These are phyloP conservation scores for Gossypium aridum DNA, from an alignment of 441 rosid genomes.

Conservation along the genomic window DNA sequence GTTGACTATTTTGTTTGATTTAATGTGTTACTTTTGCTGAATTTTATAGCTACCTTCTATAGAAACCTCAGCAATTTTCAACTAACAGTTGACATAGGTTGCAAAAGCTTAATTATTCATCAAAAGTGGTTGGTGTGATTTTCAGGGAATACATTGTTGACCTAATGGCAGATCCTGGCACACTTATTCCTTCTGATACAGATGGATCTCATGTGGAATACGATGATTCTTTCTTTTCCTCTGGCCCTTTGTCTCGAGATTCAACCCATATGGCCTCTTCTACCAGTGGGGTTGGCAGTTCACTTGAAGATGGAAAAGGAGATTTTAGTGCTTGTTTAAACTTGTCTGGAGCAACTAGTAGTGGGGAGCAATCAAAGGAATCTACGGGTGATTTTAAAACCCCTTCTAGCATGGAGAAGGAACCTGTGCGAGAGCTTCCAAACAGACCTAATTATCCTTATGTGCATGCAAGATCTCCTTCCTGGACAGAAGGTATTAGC, in stretches of 20 bases:
- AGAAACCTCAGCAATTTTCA: neutral
- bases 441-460: slow-evolving; percentile 48
- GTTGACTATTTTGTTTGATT: neutral
- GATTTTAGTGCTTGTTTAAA: slow-evolving; percentile 23
- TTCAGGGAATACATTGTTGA: slow-evolving; percentile 98
- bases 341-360: slow-evolving; percentile 15
- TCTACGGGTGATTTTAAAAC: too few relatives aligned
- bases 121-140: too few relatives aligned
- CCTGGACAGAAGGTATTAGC: slow-evolving; percentile 98
- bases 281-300: slow-evolving; percentile 59
- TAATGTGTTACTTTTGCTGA: neutral
- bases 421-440: slow-evolving; percentile 33
- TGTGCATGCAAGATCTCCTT: slow-evolving; percentile 78
- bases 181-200: slow-evolving; percentile 90
- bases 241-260: slow-evolving; percentile 58
- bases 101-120: slow-evolving; percentile 9
- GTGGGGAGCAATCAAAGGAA: slow-evolving; percentile 39
- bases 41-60: neutral
- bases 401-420: slow-evolving; percentile 32
- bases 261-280: slow-evolving; percentile 60
- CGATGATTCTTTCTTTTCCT: slow-evolving; percentile 49
- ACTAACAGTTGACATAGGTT: slow-evolving; percentile 7
- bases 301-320: slow-evolving; percentile 43
- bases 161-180: slow-evolving; percentile 97
- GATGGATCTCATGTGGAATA: slow-evolving; percentile 61